phyloP scores from a whole-genome alignment of 1,284 basidiomycete genomes.

The Earliella scabrosa region DNA sequence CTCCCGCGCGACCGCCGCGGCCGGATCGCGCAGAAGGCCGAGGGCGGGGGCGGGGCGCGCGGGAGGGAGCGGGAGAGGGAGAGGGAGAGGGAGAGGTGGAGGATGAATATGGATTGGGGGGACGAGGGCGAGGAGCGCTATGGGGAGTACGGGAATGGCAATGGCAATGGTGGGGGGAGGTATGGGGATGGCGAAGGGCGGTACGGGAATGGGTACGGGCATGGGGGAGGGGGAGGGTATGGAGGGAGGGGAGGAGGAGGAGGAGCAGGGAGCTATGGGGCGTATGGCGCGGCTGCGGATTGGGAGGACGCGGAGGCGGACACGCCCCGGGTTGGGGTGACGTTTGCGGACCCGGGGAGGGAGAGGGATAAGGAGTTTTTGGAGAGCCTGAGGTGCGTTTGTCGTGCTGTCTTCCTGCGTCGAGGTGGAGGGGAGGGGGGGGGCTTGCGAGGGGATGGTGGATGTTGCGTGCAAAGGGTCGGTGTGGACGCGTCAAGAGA shows the following conservation, averaged over 20 bases:
- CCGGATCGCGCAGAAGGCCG: conserved; percentile 63
- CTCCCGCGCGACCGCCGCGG: conserved; percentile 77
- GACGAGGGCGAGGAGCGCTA: conserved; percentile 19
- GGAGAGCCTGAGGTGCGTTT: conserved; percentile 54
- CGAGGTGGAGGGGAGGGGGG: not conserved
- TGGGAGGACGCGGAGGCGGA: conserved; percentile 49
- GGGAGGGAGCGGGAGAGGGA: conserved; percentile 6
- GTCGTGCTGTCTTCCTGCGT: not conserved
- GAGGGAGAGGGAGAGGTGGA: not conserved
- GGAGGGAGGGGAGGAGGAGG: not conserved
- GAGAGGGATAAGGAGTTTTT: conserved; percentile 60
- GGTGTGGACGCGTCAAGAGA: too few relatives aligned
- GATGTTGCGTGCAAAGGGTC: too few relatives aligned
- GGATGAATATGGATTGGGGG: conserved; percentile 21
- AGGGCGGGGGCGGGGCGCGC: conserved; percentile 1
- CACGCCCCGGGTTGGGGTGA: conserved; percentile 49
- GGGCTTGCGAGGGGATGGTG: not conserved
- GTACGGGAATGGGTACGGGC: conserved; percentile 18
- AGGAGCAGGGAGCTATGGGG: conserved; percentile 26
- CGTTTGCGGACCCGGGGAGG: conserved; percentile 41
- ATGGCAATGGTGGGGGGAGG: conserved; percentile 29
- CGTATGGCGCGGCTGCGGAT: conserved; percentile 24
- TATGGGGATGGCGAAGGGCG: conserved; percentile 14
- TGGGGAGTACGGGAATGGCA: conserved; percentile 8
- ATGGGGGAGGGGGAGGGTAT: too few relatives aligned